phyloP scores from a whole-genome alignment of 768 basidiomycete species.

The Royoungia palumana region DNA sequence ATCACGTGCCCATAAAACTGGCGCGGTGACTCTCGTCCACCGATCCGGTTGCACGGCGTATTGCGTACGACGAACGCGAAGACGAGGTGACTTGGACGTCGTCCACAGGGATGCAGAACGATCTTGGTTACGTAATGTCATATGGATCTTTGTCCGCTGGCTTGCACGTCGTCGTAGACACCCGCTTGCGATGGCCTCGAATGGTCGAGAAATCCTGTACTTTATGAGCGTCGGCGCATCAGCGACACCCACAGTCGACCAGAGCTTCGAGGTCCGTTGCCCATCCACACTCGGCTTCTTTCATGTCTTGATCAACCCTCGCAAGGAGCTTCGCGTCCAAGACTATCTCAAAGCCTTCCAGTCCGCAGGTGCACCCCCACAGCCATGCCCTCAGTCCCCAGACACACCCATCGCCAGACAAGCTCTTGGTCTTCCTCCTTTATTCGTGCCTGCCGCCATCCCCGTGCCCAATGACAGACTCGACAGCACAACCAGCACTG shows the following conservation, averaged over 20 bases:
- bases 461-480: constrained; percentile 6
- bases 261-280: constrained; percentile 28
- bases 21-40: too few relatives aligned
- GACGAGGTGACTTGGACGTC: too few relatives aligned
- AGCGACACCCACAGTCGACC: constrained; percentile 9
- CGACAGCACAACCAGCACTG: not conserved
- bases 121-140: constrained; percentile 11
- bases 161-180: too few relatives aligned
- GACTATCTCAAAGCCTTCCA: constrained; percentile 53
- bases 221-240: constrained; percentile 30
- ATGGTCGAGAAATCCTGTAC: constrained; percentile 16
- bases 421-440: constrained; percentile 45
- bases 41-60: too few relatives aligned
- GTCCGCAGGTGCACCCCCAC: constrained; percentile 45
- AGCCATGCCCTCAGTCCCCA: constrained; percentile 47
- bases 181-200: constrained; percentile 5
- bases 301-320: not conserved
- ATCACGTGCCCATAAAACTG: constrained; percentile 8
- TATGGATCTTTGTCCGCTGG: not conserved
- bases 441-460: constrained; percentile 45
- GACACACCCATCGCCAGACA: constrained; percentile 41
- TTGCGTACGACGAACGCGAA: too few relatives aligned
- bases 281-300: not conserved
- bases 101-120: too few relatives aligned
- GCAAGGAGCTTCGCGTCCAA: constrained; percentile 51